Conservation (phyloP, 148 eudicot genomes). For the Agrostemma githago region DNA sequence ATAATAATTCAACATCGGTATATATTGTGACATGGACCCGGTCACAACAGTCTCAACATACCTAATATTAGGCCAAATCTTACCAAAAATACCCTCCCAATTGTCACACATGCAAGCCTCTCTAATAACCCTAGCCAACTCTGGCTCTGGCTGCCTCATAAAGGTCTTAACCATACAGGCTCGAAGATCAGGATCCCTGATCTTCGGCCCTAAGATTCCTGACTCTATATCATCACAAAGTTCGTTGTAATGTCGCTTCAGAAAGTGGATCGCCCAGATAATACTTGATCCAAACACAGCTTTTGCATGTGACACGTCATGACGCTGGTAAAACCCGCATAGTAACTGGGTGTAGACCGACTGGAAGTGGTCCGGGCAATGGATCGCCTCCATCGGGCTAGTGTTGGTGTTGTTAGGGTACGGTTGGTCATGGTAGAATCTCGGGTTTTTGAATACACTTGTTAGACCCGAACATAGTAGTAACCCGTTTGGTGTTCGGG, state of each 20-base stretch:
- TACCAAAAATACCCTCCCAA: neutral
- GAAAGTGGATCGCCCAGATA: neutral
- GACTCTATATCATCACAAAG: neutral
- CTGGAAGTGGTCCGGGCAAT: neutral
- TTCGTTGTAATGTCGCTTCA: neutral
- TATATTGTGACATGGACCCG: neutral
- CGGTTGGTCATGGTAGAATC: neutral
- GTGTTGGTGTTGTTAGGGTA: neutral
- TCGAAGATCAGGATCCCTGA: neutral
- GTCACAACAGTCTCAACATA: neutral
- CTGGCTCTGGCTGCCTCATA: neutral
- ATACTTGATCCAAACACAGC: neutral
- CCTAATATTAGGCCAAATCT: neutral
- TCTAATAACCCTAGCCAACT: neutral
- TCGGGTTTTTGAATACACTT: neutral
- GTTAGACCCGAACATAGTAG: neutral
- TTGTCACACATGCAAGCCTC: neutral
- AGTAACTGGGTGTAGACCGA: neutral
- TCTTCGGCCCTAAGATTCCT: neutral
- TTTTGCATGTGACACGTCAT: neutral
- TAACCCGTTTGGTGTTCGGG: neutral
- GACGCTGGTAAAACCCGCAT: neutral
- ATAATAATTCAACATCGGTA: constrained; percentile 1
- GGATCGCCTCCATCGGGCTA: neutral
- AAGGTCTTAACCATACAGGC: neutral